Evolutionary conservation across 2,329 filamentous ascomycete genomes (phyloP).

Genomic region (Cryoendolithus antarcticus): DNA sequence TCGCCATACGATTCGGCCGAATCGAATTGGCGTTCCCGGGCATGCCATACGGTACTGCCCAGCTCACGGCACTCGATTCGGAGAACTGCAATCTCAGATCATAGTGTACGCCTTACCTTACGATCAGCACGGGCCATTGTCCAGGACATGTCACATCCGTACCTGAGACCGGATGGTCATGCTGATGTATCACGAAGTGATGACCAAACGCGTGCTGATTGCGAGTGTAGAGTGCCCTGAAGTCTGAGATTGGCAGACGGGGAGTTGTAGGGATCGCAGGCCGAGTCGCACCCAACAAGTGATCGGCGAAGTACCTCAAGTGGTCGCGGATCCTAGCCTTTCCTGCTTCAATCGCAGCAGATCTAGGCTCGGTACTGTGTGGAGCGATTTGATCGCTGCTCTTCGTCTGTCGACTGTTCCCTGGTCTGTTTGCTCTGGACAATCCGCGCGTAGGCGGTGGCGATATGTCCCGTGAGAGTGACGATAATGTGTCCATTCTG

Average conservation of each 20-base stretch:
- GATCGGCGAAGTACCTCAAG: slow-evolving; percentile 34
- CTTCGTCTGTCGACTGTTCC: neutral
- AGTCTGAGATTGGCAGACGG: slow-evolving; percentile 30
- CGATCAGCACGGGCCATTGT: slow-evolving; percentile 4
- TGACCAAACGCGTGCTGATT: slow-evolving; percentile 34
- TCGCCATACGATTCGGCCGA: slow-evolving; percentile 29
- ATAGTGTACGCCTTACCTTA: slow-evolving; percentile 30
- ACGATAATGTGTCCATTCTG: too few relatives aligned
- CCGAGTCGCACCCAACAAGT: slow-evolving; percentile 24
- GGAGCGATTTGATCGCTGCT: neutral
- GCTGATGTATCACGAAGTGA: slow-evolving; percentile 58
- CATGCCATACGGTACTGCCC: slow-evolving; percentile 32
- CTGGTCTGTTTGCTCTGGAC: neutral
- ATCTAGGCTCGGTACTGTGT: slow-evolving; percentile 6
- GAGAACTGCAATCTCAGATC: slow-evolving; percentile 61
- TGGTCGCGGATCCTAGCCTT: slow-evolving; percentile 35
- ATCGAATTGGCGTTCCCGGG: slow-evolving; percentile 30
- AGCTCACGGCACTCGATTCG: slow-evolving; percentile 51
- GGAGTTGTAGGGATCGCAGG: slow-evolving; percentile 10
- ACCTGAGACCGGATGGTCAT: slow-evolving; percentile 59
- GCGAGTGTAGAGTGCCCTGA: slow-evolving; percentile 34
- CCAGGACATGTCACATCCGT: slow-evolving; percentile 28
- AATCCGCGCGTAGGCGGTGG: slow-evolving; percentile 17
- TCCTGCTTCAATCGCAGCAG: slow-evolving; percentile 41
- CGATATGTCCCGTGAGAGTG: slow-evolving; percentile 17